phyloP scores from a whole-genome alignment of 495 filamentous ascomycete genomes.

The Sordaria brevicollis region DNA sequence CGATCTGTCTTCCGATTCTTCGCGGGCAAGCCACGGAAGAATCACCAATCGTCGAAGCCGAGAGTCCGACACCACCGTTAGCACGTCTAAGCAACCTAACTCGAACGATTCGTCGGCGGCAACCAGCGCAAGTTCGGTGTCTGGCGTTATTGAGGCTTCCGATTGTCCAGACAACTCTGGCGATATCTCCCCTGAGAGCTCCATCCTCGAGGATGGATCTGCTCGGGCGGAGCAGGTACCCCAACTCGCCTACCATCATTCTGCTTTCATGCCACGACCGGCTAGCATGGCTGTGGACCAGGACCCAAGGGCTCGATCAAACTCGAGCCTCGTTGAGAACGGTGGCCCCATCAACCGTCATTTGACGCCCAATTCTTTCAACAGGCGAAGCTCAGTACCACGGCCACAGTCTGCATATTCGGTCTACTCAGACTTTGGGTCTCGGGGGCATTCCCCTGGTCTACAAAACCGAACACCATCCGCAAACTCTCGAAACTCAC shows the following conservation, averaged over 20 bases:
- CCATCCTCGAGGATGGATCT: conserved; percentile 27
- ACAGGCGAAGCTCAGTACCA: conserved; percentile 42
- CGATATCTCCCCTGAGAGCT: conserved; percentile 32
- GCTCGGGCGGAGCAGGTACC: conserved; percentile 33
- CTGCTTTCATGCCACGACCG: conserved; percentile 28
- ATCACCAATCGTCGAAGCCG: conserved; percentile 34
- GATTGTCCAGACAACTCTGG: conserved; percentile 29
- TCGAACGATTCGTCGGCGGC: conserved; percentile 35
- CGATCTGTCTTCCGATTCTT: not conserved
- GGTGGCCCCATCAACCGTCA: conserved; percentile 42
- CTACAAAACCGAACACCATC: conserved; percentile 49
- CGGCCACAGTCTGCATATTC: conserved; percentile 67
- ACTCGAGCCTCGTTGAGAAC: conserved; percentile 32
- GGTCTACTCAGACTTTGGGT: conserved; percentile 52
- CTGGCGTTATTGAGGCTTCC: conserved; percentile 32
- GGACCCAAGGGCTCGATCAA: conserved; percentile 32
- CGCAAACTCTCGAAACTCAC: conserved; percentile 55
- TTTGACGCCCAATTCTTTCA: conserved; percentile 43
- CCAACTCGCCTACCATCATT: conserved; percentile 47
- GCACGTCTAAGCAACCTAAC: conserved; percentile 31
- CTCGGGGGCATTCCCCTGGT: conserved; percentile 49
- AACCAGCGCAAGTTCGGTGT: conserved; percentile 41
- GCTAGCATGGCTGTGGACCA: conserved; percentile 25
- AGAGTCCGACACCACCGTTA: conserved; percentile 36
- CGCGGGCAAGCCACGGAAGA: conserved; percentile 2